phyloP scores from a whole-genome alignment of 768 basidiomycete species.

The Termitomyces sp. region DNA sequence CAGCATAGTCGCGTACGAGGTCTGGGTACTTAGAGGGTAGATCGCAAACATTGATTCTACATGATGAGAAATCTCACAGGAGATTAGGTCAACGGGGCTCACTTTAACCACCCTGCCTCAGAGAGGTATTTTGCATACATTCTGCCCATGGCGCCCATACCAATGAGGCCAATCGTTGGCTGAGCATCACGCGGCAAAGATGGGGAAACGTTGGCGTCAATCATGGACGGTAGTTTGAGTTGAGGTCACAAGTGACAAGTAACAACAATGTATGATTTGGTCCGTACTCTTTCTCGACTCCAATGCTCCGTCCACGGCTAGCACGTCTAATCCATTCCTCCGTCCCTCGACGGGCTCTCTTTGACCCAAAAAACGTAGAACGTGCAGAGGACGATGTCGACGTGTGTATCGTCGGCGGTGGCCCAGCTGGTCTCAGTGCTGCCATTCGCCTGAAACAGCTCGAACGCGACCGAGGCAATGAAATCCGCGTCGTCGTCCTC shows the following conservation, averaged over 20 bases:
- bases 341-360: conserved; percentile 22
- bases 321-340: conserved; percentile 16
- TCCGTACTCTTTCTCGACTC: background rate
- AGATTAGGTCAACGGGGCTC: conserved; percentile 11
- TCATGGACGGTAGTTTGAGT: conserved; percentile 1
- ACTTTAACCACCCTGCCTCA: conserved; percentile 88
- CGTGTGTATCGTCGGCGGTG: conserved; percentile 95
- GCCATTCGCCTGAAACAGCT: conserved; percentile 95
- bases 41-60: conserved; percentile 14
- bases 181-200: conserved; percentile 40
- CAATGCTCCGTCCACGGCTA: conserved; percentile 16
- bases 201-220: conserved; percentile 29
- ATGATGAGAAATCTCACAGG: background rate
- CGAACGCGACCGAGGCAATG: conserved; percentile 72
- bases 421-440: conserved; percentile 94
- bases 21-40: conserved; percentile 67
- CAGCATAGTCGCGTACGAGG: conserved; percentile 54
- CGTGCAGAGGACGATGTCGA: conserved; percentile 91
- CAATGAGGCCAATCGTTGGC: conserved; percentile 86
- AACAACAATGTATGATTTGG: background rate
- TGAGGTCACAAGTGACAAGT: background rate
- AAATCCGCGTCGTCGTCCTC: conserved; percentile 87
- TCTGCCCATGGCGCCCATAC: conserved; percentile 96
- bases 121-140: conserved; percentile 88
- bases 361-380: conserved; percentile 64